A percentile compares a stretch with the other conserved stretches of the same genome.
Evolutionary conservation across 2,329 filamentous ascomycete genomes (phyloP).

Genomic region (Lecanicillium sp.): DNA sequence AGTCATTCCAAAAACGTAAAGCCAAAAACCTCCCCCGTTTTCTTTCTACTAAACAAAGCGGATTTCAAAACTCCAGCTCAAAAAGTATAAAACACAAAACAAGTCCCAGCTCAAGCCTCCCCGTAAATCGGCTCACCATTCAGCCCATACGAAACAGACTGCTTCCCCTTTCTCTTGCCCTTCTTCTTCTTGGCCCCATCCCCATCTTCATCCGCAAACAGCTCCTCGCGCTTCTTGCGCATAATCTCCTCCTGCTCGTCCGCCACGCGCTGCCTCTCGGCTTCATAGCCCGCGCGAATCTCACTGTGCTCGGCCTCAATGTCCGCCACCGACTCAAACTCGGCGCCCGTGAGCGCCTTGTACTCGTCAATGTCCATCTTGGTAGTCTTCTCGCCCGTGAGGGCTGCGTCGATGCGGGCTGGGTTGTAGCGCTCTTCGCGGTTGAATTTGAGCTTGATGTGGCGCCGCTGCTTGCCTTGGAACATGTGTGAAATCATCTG

Average conservation of each 20-base stretch:
- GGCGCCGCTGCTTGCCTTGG: conserved; percentile 58
- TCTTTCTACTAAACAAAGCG: not conserved
- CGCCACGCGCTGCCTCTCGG: conserved; percentile 30
- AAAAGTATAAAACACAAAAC: not conserved
- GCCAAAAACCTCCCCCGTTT: no score
- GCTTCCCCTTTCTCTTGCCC: conserved; percentile 22
- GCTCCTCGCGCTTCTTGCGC: conserved; percentile 38
- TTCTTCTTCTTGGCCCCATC: conserved; percentile 22
- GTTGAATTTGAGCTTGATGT: conserved; percentile 77
- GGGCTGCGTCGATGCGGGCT: conserved; percentile 51
- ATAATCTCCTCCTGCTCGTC: conserved; percentile 41
- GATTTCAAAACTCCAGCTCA: not conserved
- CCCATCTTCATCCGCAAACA: conserved; percentile 34
- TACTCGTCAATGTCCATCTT: conserved; percentile 54
- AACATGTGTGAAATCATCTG: conserved; percentile 73
- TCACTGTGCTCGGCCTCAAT: conserved; percentile 48
- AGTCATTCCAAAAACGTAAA: conserved; percentile 14
- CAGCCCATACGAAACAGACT: conserved; percentile 25
- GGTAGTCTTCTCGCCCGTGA: conserved; percentile 51
- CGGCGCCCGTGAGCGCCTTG: conserved; percentile 41
- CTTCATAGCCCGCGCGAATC: conserved; percentile 35
- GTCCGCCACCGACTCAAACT: conserved; percentile 46
- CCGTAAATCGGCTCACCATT: conserved; percentile 26
- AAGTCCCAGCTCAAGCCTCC: conserved; percentile 11
- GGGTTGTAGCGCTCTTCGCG: conserved; percentile 66